Conservation (phyloP, 2,329 filamentous ascomycete species). For the Stagonosporopsis cucurbitacearum region DNA sequence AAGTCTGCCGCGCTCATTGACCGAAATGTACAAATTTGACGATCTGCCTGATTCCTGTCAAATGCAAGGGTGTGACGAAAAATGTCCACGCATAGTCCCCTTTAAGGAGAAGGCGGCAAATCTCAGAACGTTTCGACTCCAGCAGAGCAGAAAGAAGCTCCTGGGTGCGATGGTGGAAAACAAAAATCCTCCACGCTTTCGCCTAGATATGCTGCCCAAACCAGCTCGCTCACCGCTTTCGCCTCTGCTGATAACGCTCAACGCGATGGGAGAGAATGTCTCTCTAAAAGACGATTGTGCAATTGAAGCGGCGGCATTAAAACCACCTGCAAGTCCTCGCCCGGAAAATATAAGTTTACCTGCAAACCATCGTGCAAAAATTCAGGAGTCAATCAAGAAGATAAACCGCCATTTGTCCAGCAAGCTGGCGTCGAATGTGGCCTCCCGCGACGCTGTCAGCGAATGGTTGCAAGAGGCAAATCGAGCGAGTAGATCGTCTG, state of each 20-base stretch:
- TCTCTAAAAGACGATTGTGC: not conserved
- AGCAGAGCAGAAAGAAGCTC: not conserved
- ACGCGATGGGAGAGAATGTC: not conserved
- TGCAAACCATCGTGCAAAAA: not conserved
- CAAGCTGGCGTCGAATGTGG: not conserved
- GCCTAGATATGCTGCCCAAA: not conserved
- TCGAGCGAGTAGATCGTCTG: not conserved
- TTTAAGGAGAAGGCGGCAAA: not conserved
- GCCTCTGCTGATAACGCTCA: not conserved
- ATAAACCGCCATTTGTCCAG: not conserved
- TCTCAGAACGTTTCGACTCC: not conserved
- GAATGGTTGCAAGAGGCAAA: not conserved
- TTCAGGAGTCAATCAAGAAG: not conserved
- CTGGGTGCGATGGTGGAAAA: not conserved
- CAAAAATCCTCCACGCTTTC: no score
- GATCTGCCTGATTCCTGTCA: conserved; percentile 1
- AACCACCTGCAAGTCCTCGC: not conserved
- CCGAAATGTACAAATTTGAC: not conserved
- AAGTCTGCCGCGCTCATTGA: not conserved
- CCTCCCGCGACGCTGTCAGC: not conserved
- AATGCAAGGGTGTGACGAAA: not conserved
- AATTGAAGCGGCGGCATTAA: not conserved
- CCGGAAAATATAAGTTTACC: not conserved
- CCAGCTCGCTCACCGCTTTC: not conserved
- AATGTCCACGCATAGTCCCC: conserved; percentile 1